phyloP scores from a whole-genome alignment of 768 basidiomycete species.

The Pleurotus eryngii region DNA sequence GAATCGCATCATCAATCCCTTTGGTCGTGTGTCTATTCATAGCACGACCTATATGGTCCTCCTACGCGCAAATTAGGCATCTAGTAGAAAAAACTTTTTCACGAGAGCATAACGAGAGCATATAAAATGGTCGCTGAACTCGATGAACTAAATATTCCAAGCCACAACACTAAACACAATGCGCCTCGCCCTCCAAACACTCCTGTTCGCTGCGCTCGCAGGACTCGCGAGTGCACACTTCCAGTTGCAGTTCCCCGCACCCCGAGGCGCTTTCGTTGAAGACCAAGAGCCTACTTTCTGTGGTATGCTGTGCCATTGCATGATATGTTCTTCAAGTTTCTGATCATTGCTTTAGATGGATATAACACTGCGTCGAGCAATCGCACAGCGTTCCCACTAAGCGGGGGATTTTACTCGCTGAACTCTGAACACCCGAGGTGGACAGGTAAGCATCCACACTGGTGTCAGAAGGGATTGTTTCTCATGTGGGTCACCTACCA shows the following conservation, averaged over 20 bases:
- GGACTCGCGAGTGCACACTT: conserved; percentile 68
- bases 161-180: conserved; percentile 18
- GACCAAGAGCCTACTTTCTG: conserved; percentile 61
- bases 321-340: neutral
- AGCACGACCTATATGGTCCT: conserved; percentile 1
- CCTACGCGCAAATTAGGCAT: neutral
- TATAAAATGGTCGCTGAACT: neutral
- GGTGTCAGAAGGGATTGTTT: neutral
- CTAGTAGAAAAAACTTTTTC: conserved; percentile 24
- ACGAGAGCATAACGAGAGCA: neutral
- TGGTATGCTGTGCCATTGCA: conserved; percentile 39
- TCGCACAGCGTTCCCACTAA: conserved; percentile 69
- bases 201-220: conserved; percentile 34
- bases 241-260: conserved; percentile 70
- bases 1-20: too few relatives aligned
- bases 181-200: conserved; percentile 26
- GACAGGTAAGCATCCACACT: conserved; percentile 42
- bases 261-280: conserved; percentile 68
- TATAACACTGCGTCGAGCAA: conserved; percentile 49
- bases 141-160: neutral
- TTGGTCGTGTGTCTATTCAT: neutral
- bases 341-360: conserved; percentile 48
- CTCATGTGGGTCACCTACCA: conserved; percentile 18
- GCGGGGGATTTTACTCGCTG: conserved; percentile 54
- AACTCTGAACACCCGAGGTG: conserved; percentile 65